These are phyloP conservation scores for Arctostaphylos glauca DNA, from an alignment of 148 eudicot species.

Conservation along the genomic window DNA sequence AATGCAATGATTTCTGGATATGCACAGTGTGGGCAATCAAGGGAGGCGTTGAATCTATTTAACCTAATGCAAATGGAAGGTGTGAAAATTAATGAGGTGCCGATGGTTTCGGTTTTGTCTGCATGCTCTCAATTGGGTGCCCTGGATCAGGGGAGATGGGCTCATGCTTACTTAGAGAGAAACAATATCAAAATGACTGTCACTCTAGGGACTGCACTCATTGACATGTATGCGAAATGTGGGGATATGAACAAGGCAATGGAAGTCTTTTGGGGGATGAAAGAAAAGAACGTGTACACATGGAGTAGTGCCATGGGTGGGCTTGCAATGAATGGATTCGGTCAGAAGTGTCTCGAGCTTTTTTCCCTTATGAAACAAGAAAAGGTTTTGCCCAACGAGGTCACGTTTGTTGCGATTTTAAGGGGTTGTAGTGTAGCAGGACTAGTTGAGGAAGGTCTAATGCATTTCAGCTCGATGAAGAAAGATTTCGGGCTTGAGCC, in stretches of 20 bases:
- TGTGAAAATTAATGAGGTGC: conserved; percentile 6
- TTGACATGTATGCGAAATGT: conserved; percentile 17
- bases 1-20: conserved; percentile 7
- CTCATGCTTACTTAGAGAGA: conserved; percentile 4
- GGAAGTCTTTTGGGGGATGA: conserved; percentile 16
- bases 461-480: conserved; percentile 11
- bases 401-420: conserved; percentile 16
- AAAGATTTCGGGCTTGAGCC: conserved; percentile 12
- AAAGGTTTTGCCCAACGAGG: conserved; percentile 13
- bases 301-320: conserved; percentile 16
- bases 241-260: conserved; percentile 12
- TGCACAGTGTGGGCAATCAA: conserved; percentile 10
- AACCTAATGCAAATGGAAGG: conserved; percentile 15
- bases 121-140: conserved; percentile 15
- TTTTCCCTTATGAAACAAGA: conserved; percentile 17
- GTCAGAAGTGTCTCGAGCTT: conserved; percentile 8
- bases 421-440: conserved; percentile 18
- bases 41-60: conserved; percentile 1
- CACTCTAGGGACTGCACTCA: conserved; percentile 4
- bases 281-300: conserved; percentile 10
- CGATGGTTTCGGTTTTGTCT: conserved; percentile 9
- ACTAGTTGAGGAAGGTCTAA: conserved; percentile 10
- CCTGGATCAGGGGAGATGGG: conserved; percentile 15
- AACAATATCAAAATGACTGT: conserved; percentile 1
- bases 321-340: conserved; percentile 16